Evolutionary conservation across 75 land plant genomes (phyloP).

Genomic region (Cunninghamia lanceolata): DNA sequence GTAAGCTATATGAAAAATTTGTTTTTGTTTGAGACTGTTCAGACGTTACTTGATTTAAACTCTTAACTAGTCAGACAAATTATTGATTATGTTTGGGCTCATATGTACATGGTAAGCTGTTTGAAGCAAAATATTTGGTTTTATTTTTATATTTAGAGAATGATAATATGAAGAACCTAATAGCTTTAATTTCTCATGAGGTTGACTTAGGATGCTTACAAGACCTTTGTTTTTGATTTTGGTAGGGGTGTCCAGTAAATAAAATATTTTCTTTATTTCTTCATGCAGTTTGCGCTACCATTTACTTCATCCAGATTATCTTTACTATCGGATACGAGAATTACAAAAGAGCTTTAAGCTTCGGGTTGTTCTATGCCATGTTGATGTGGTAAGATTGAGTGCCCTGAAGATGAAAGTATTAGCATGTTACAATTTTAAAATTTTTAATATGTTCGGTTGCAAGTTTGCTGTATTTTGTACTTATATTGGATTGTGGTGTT

Average conservation of each 20-base stretch:
- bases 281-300: conserved; percentile 89
- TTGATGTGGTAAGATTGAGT: conserved; percentile 81
- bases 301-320: conserved; percentile 96
- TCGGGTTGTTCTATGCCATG: conserved; percentile 85
- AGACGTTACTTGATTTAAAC: background rate
- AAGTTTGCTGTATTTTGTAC: background rate
- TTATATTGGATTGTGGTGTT: background rate
- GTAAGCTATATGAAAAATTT: background rate
- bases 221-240: background rate
- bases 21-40: background rate
- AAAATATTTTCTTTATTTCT: background rate
- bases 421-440: background rate
- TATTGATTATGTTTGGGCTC: background rate
- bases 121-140: background rate
- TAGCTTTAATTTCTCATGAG: conserved; percentile 4
- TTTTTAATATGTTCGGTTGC: background rate
- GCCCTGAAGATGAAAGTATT: background rate
- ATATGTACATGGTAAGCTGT: background rate
- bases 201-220: background rate
- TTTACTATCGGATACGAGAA: conserved; percentile 93
- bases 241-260: background rate
- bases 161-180: background rate
- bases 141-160: background rate
- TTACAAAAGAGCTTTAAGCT: conserved; percentile 85
- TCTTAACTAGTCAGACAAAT: background rate